Evolutionary conservation across 2,329 filamentous ascomycete species (phyloP).

Genomic region (Aspergillus phoenicis): DNA sequence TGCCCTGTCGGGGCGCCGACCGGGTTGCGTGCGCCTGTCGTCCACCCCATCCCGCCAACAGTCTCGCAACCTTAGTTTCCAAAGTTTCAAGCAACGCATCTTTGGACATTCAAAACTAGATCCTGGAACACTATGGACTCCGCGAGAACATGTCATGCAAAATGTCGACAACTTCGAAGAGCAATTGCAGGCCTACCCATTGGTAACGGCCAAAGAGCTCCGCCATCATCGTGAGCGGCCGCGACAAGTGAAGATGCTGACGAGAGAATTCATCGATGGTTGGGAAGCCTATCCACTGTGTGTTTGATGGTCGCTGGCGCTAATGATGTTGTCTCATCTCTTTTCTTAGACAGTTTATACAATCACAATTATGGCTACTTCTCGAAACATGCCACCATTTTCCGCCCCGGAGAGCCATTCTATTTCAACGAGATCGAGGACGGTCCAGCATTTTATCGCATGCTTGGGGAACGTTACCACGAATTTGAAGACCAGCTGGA

Average conservation of each 20-base stretch:
- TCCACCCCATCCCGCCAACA: constrained; percentile 32
- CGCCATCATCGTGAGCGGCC: constrained; percentile 74
- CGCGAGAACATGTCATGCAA: too few relatives aligned
- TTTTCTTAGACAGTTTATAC: constrained; percentile 76
- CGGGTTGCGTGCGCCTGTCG: constrained; percentile 24
- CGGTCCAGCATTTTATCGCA: constrained; percentile 78
- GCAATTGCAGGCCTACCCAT: constrained; percentile 80
- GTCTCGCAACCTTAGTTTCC: constrained; percentile 25
- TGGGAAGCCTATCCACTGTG: constrained; percentile 25
- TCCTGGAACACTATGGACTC: too few relatives aligned
- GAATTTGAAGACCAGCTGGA: constrained; percentile 90
- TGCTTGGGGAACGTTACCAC: constrained; percentile 78
- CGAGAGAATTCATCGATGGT: constrained; percentile 97
- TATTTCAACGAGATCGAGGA: constrained; percentile 79
- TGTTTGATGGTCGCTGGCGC: neutral
- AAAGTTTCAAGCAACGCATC: too few relatives aligned
- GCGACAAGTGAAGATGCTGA: constrained; percentile 89
- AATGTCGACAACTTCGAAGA: constrained; percentile 62
- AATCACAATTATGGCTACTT: constrained; percentile 96
- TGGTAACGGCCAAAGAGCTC: constrained; percentile 80
- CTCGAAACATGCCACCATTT: constrained; percentile 94
- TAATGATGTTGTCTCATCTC: constrained; percentile 1
- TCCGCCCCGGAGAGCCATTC: constrained; percentile 88
- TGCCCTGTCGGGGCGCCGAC: constrained; percentile 24
- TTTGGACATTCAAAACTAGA: too few relatives aligned